Evolutionary conservation across 2,329 filamentous ascomycete genomes (phyloP), one percentile per base, ranked within the genome.

Genomic region (Ascosphaera apis): DNA sequence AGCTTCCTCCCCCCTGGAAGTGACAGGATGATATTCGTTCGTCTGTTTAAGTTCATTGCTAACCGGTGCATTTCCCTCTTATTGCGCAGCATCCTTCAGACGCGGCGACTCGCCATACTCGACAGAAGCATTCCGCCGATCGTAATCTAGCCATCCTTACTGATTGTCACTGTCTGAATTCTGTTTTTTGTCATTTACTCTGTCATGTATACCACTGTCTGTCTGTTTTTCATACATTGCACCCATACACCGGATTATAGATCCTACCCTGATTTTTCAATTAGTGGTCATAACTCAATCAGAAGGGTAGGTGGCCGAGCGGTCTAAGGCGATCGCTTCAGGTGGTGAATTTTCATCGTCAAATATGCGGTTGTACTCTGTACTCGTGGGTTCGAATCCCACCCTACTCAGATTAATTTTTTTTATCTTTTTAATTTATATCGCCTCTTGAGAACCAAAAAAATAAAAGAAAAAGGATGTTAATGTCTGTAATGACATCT

Each of bases 51-150:
- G 13, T 8, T 12, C 3, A n/a, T 21, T 12, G 13, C 12, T 27
- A 15, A 6, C 30, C 6, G 18, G 11, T 3, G 6, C 7, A 37
- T 9, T 36, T 37, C 37, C 30, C 18, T 12, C 25, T 2, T 12
- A 28, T 37, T 11, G 27, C 9, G 27, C 41, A 59, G 56, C 55
- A 47, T 58, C 55, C 15, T 59, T 59, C 51, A 55, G 56, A 40
- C 53, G 55, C 37, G 56, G 56, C 33, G 55, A 57, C 38, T 53
- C 52, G 32, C 54, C 53, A 35, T 43, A 37, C 37, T 42, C 54
- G 36, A 49, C 51, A 45, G 50, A 56, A 39, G 52, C 53, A 28
- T 48, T 56, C 42, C 53, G 51, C 42, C 44, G 35, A 32, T 44
- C 44, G 37, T 45, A 40, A 44, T 23, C 8, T 11, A 35, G 11